Base-by-base conservation (phyloP, 179 eudicot genomes). In the Gypsophila paniculata region DNA sequence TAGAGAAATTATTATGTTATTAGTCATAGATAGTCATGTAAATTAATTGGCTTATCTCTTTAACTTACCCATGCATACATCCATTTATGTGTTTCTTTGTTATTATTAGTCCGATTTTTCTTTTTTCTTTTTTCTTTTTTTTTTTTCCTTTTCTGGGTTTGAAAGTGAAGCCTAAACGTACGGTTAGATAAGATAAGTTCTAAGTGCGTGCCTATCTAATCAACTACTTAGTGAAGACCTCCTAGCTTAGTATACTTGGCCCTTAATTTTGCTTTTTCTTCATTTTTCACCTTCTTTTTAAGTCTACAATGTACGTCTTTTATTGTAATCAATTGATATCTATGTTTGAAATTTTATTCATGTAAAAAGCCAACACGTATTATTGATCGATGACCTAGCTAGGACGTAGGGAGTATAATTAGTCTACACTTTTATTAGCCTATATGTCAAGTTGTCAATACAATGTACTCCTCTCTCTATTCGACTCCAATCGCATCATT, bases 41-140 rank as follows among this genome's bases (percentile, higher is more conserved):
- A 70, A 76, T 64, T 54, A 29, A 69, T 69, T 78, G 58, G 46
- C 77, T 69, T 78, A 78, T 69, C 74, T 74, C 74, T 74, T 13
- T 54, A 32, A 42, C 18, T 26, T 46, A 53, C 72, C 60, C 48
- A 36, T 36, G 42, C 7, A 36, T 70, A n/a, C n/a, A n/a, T n/a
- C 69, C 32, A 52, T 38, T 49, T 25, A n/a, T 32, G 53, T 61
- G 3, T 23, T 57, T 73, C 63, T 57, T 32, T 23, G n/a, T n/a
- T 44, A 21, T 25, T 15, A 29, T 6, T 26, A 29, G 8, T 63
- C 26, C n/a, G n/a, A n/a, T n/a, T n/a, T n/a, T n/a, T n/a, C n/a
- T n/a, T n/a, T n/a, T n/a, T n/a, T n/a, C n/a, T n/a, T n/a, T n/a
- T n/a, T n/a, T n/a, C n/a, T n/a, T n/a, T n/a, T n/a, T n/a, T 73